Evolutionary conservation across 768 basidiomycete genomes (phyloP), one percentile per base, ranked within the genome.

Genomic region (Phaffia australis): DNA sequence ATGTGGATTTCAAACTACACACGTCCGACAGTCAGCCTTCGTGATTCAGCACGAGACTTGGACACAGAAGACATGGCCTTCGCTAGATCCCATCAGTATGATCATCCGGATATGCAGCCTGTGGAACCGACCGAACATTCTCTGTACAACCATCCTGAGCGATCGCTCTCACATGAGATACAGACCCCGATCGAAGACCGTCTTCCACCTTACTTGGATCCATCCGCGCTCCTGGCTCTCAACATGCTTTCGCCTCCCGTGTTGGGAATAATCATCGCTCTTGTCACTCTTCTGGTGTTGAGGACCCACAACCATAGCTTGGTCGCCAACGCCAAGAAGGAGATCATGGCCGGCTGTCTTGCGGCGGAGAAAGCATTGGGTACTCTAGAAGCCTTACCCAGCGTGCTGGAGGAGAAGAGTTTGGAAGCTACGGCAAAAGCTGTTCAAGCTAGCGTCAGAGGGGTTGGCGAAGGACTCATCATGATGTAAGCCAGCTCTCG

Each of bases 161-260:
- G 6, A 42, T 42, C 35, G 11, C 35, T 11, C 11, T 5, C 35
- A 42, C 35, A 11, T 42, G 35, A 42, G 35, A 11, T 11, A 42
- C 6, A 11, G 11, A 4, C 27, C 16, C 52, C 60, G 46, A 42
- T 49, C 11, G 3, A 25, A 16, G 18, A 30, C 32, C 61, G 78
- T 21, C 84, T 92, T 65, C 85, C 81, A 68, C 88, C 91, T 9
- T 93, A 93, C 76, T 85, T 97, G 58, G 81, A 84, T 70, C 85
- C 92, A 47, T 81, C 84, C 32, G 85, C 93, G 72, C 81, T 90
- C 56, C 82, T 94, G 35, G 89, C 90, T 27, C 83, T 94, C 16
- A 82, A 88, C 74, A 88, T 90, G 86, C 86, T 97, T 49, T 89
- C 91, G 11, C 91, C 89, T 70, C 90, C 90, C 42, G 85, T 95